Evolutionary conservation across 305 asterid species (phyloP), one percentile per base, ranked within the genome.

Genomic region (Fraxinus dipetala): DNA sequence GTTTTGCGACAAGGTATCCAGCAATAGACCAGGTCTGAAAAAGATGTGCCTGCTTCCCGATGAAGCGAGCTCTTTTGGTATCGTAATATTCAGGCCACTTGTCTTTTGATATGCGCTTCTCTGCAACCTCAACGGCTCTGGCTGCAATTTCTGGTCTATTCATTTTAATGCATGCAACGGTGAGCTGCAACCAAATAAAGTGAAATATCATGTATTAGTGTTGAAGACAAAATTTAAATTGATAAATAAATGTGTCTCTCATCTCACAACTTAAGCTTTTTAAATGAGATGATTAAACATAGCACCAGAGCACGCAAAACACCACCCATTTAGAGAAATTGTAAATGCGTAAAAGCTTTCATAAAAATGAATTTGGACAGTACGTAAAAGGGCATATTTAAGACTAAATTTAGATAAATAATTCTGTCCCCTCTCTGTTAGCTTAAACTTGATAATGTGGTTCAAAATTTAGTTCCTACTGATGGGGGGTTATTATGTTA

Each of bases 21-120:
- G 94, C 96, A 81, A 92, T 92, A 11, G 94, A 89, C 96, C 96
- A 92, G 14, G 96, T 92, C 83, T 92, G 96, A 81, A 79, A 89
- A 36, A 89, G 87, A 18, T 83, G 91, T 0, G 96, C 89, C 84
- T 92, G 92, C 88, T 92, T 92, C 28, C 96, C 96, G 0, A 92
- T 88, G 80, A 92, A 91, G 86, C 94, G 84, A 76, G 89, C 97
- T 70, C 81, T 85, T 84, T 92, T 91, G 34, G 95, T 91, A 83
- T 92, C 97, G 2, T 92, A 92, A 82, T 92, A 92, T 81, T 92
- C 97, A 1, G 97, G 97, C 94, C 97, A 92, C 79, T 90, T 91
- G 86, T 92, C 97, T 79, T 26, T 80, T n/a, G 93, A 74, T 70
- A 92, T 43, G 81, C 90, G 97, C 61, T 83, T 89, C 85, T 92